Evolutionary conservation across 495 filamentous ascomycete species (phyloP).

Genomic region (Zalerion maritima): DNA sequence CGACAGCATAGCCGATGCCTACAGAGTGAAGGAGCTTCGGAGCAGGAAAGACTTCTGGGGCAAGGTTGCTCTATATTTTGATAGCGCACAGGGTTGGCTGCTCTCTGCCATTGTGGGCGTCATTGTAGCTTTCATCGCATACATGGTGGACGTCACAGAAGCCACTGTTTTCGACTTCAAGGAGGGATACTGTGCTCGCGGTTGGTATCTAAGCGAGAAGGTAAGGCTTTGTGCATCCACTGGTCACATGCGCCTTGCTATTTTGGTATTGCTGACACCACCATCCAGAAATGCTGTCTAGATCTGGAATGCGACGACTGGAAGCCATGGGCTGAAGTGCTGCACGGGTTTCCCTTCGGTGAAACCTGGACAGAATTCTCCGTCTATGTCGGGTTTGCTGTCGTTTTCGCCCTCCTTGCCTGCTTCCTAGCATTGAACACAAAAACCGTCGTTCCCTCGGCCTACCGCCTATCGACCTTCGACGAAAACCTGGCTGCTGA

Average conservation of each 20-base stretch:
- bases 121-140: constrained; percentile 73
- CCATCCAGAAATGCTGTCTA: constrained; percentile 50
- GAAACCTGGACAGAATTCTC: constrained; percentile 55
- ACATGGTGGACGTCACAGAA: constrained; percentile 79
- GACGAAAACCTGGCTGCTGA: constrained; percentile 58
- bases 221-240: constrained; percentile 10
- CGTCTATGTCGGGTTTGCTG: constrained; percentile 55
- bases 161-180: constrained; percentile 77
- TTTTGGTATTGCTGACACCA: constrained; percentile 6
- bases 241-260: background rate
- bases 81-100: constrained; percentile 89
- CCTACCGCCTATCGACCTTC: constrained; percentile 68
- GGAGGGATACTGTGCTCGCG: constrained; percentile 64
- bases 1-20: constrained; percentile 90
- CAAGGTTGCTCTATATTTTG: constrained; percentile 58
- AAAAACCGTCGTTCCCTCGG: constrained; percentile 81
- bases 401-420: constrained; percentile 57
- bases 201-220: constrained; percentile 60
- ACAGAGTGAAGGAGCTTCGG: constrained; percentile 68
- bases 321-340: constrained; percentile 59
- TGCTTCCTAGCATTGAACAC: constrained; percentile 74
- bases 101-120: constrained; percentile 83
- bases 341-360: constrained; percentile 38
- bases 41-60: constrained; percentile 74
- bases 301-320: constrained; percentile 55